Base-by-base conservation (phyloP, 768 basidiomycete species). In the Mycena albidolilacea region DNA sequence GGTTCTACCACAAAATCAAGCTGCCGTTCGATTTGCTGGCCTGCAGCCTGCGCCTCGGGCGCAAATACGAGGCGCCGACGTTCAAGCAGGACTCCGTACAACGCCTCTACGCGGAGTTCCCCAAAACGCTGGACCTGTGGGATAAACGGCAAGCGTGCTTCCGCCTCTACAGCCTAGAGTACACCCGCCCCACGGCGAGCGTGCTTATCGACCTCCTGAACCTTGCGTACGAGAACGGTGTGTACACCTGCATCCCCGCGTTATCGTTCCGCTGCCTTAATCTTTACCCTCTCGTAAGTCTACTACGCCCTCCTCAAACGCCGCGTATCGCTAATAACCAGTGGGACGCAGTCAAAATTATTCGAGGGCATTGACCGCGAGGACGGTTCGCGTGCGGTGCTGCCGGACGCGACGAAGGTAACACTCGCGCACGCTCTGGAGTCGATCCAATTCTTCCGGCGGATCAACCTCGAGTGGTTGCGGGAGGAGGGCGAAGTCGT, bases 261-360 rank as follows among this genome's bases (percentile, higher is more conserved):
- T 30, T 69, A 15, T 61, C 52, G 19, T 57, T 55, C 23, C 52
- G n/a, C 23, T 69, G 68, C n/a, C 68, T 69, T 38, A 63, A 30
- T 14, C n/a, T 21, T 2, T 69, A 63, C 10, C 63, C 30, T n/a
- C 61, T 69, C 15, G 68, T 69, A 43, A 66, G 65, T 35, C 41
- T 11, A 14, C 23, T n/a, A 1, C 38, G 8, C 6, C 23, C 7
- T 19, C 30, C 30, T 30, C 30, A 30, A 30, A 30, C 30, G 30
- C 30, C 30, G 30, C 30, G 30, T 30, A 17, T 39, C 2, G 15
- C 4, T 21, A n/a, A 15, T 19, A 38, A 64, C 5, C 21, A 11
- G 10, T 3, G 11, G 15, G 8, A 50, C 12, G 5, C 55, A 66
- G 65, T 17, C 52, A 8, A 14, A 66, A 19, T 17, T 66, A 8